Base-by-base conservation (phyloP, 768 basidiomycete genomes). In the Candolleomyces eurysporus region DNA sequence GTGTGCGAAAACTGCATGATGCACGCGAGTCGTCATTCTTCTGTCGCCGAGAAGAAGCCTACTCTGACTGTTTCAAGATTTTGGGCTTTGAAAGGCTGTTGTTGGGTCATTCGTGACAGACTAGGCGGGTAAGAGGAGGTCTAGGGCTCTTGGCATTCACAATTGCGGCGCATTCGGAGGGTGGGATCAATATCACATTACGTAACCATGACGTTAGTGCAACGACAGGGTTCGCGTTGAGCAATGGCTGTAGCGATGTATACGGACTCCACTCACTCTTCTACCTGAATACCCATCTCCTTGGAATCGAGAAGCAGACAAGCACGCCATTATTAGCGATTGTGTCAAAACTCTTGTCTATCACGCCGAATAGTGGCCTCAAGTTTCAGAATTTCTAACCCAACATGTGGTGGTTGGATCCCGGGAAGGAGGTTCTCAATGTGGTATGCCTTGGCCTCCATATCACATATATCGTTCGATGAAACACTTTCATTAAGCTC, bases 341-440 rank as follows among this genome's bases (percentile, higher is more conserved):
- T 36, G 36, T 11, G 6, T 46, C 14, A 1, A 46, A 46, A 46
- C 13, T 3, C 1, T 14, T 21, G 7, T 46, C 19, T 8, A 6
- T 17, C 16, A 46, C 45, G 19, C 45, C n/a, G 9, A 50, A 11
- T 36, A 13, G 14, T 32, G n/a, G 11, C 40, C 13, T 32, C 22
- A 26, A 32, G 50, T 26, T 53, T 46, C 32, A 9, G 40, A 61
- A 22, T 16, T 49, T 17, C 51, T 50, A 22, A 26, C 1, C 43
- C 48, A 39, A 32, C 32, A 91, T 92, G 89, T 93, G 91, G 91
- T 93, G 90, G 89, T 77, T 90, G 43, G 89, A 92, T 73, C 92
- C 92, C 57, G 91, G 89, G 59, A 92, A 92, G 72, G 91, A 94
- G 73, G 82, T 92, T 45, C 75, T 93, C 66, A 88, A 91, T 73